Percentiles rank a stretch among this genome's conserved stretches.
Evolutionary conservation across 768 basidiomycete genomes (phyloP).

Genomic region (Porpolomopsis calyptriformis): DNA sequence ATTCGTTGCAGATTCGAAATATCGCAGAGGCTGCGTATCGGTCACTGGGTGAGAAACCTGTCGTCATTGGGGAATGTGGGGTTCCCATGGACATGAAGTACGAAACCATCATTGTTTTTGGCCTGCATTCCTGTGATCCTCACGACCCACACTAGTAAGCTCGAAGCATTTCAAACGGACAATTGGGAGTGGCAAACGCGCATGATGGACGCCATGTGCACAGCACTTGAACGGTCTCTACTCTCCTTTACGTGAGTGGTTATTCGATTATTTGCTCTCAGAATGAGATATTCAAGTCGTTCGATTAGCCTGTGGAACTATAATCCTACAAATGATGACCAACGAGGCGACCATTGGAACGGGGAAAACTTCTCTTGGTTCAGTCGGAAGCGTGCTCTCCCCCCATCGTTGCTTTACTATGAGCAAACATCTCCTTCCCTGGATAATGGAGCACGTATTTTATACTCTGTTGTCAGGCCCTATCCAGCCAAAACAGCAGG

Average conservation of each 20-base stretch:
- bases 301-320: conserved; percentile 80
- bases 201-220: conserved; percentile 94
- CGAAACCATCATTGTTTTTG: conserved; percentile 17
- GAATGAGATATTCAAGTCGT: background rate
- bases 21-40: conserved; percentile 61
- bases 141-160: conserved; percentile 33
- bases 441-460: conserved; percentile 74
- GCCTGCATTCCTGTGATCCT: background rate
- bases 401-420: conserved; percentile 41
- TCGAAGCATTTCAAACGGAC: conserved; percentile 59
- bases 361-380: conserved; percentile 98
- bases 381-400: conserved; percentile 49
- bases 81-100: conserved; percentile 98
- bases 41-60: conserved; percentile 69
- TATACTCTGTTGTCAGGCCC: conserved; percentile 74
- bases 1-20: conserved; percentile 67
- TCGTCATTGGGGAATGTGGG: conserved; percentile 87
- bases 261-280: background rate
- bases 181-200: conserved; percentile 74
- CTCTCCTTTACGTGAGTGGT: conserved; percentile 75
- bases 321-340: conserved; percentile 78
- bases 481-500: conserved; percentile 89
- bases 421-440: conserved; percentile 57
- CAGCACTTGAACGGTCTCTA: conserved; percentile 64
- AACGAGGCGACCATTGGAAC: conserved; percentile 81